Conservation (phyloP, 495 filamentous ascomycete genomes). For the Cercophora samala region DNA sequence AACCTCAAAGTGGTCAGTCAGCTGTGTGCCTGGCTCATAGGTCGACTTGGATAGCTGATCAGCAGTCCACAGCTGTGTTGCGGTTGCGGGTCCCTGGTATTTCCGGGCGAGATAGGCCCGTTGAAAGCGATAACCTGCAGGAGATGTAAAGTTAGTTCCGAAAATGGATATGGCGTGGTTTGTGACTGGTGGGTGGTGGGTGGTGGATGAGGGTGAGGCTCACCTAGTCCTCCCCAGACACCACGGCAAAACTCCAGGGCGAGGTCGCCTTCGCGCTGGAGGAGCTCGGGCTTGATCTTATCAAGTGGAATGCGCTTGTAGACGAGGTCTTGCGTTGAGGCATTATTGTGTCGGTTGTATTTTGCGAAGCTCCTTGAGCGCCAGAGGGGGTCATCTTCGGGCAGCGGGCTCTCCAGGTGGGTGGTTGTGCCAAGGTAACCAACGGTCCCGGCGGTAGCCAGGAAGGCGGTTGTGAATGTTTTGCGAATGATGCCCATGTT, state of each 20-base stretch:
- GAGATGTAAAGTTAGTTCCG: neutral
- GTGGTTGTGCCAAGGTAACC: constrained; percentile 40
- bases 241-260: constrained; percentile 62
- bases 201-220: constrained; percentile 20
- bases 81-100: constrained; percentile 59
- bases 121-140: constrained; percentile 60
- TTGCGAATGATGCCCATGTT: constrained; percentile 50
- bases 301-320: constrained; percentile 58
- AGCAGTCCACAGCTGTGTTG: constrained; percentile 60
- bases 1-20: constrained; percentile 78
- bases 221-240: constrained; percentile 64
- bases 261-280: constrained; percentile 58
- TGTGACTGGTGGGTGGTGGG: constrained; percentile 4
- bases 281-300: constrained; percentile 61
- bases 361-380: constrained; percentile 50
- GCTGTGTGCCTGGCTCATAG: constrained; percentile 61
- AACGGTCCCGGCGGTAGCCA: constrained; percentile 37
- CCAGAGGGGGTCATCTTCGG: constrained; percentile 59
- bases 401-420: constrained; percentile 44
- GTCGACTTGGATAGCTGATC: constrained; percentile 49
- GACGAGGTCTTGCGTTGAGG: constrained; percentile 59
- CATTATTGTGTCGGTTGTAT: constrained; percentile 61
- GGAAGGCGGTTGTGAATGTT: constrained; percentile 41
- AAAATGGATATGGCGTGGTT: neutral
- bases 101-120: constrained; percentile 59